phyloP scores from a whole-genome alignment of 331 rosid species.

The Quercus phellos region DNA sequence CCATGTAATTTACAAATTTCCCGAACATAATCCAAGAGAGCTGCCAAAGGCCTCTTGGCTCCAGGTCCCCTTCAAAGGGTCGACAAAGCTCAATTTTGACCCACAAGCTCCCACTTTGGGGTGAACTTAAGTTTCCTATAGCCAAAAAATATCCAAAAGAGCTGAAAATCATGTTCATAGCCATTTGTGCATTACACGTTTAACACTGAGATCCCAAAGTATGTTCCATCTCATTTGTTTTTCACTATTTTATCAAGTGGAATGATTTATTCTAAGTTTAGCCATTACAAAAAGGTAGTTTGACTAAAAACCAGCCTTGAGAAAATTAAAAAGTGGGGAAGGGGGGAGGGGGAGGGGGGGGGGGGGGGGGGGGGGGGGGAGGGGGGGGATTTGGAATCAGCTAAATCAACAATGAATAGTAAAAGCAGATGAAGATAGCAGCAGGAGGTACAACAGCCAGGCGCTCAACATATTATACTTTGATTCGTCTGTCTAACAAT shows the following conservation, averaged over 20 bases:
- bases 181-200: background rate
- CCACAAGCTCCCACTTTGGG: no score
- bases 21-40: no score
- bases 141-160: background rate
- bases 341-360: no score
- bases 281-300: background rate
- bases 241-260: background rate
- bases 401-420: background rate
- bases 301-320: background rate
- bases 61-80: no score
- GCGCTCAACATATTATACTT: background rate
- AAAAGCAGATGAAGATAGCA: background rate
- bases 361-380: no score
- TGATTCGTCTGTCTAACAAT: background rate
- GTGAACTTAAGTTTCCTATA: no score
- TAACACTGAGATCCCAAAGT: background rate
- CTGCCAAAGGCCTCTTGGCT: no score
- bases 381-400: background rate
- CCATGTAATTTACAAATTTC: no score
- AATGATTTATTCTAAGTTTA: background rate
- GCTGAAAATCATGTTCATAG: background rate
- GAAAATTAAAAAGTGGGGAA: background rate
- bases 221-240: background rate
- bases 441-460: background rate
- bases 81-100: no score